Percentiles rank a stretch among this genome's conserved stretches.
These are phyloP conservation scores for Globisporangium canariense DNA, from an alignment of 352 stramenopile species.

Conservation along the genomic window DNA sequence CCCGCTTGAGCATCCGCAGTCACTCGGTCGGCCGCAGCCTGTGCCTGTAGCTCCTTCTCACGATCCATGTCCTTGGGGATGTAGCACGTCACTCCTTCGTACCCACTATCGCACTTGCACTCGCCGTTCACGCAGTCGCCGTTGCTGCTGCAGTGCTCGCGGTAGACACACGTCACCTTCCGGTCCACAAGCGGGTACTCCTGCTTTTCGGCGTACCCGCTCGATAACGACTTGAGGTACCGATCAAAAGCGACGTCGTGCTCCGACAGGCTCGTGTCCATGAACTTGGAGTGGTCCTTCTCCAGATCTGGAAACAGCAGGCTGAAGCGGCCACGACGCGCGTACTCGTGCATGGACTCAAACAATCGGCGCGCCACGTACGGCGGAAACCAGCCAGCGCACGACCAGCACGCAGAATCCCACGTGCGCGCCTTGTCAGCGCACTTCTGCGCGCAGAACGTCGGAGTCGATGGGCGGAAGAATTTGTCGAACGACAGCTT, in stretches of 20 bases:
- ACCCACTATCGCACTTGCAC: slow-evolving; percentile 69
- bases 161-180: slow-evolving; percentile 62
- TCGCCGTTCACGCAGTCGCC: slow-evolving; percentile 80
- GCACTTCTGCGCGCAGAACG: slow-evolving; percentile 66
- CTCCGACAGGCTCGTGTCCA: slow-evolving; percentile 53
- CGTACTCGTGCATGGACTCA: slow-evolving; percentile 51
- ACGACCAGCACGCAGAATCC: slow-evolving; percentile 76
- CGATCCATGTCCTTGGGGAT: slow-evolving; percentile 57
- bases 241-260: slow-evolving; percentile 67
- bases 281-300: slow-evolving; percentile 50
- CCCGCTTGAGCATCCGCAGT: slow-evolving; percentile 22
- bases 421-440: slow-evolving; percentile 50
- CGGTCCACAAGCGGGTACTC: slow-evolving; percentile 37
- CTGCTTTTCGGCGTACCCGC: slow-evolving; percentile 39
- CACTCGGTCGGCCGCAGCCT: slow-evolving; percentile 22
- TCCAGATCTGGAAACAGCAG: slow-evolving; percentile 66
- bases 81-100: slow-evolving; percentile 81
- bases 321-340: slow-evolving; percentile 64
- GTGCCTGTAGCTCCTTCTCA: slow-evolving; percentile 24
- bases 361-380: slow-evolving; percentile 59
- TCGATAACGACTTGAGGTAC: slow-evolving; percentile 70
- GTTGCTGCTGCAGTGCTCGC: slow-evolving; percentile 77
- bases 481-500: slow-evolving; percentile 58
- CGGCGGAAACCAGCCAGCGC: slow-evolving; percentile 65
- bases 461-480: slow-evolving; percentile 36